These are phyloP conservation scores for Hirschfeldia incana DNA, from an alignment of 345 rosid species.

Conservation along the genomic window DNA sequence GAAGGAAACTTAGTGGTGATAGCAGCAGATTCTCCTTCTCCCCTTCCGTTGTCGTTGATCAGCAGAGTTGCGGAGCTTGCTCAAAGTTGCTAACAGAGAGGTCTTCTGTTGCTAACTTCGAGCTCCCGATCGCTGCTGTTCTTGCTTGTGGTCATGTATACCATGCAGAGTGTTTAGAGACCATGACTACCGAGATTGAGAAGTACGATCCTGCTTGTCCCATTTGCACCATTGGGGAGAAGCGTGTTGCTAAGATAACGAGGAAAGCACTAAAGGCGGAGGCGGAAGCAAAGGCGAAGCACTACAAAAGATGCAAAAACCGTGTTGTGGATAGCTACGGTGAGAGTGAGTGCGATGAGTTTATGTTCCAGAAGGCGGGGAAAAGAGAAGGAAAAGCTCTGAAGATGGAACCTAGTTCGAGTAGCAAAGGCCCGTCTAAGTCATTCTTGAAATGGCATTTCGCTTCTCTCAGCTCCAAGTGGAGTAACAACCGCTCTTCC, in stretches of 20 bases:
- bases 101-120: conserved; percentile 57
- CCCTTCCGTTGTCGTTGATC: conserved; percentile 53
- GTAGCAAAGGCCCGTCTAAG: conserved; percentile 55
- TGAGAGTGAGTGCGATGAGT: conserved; percentile 49
- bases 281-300: conserved; percentile 55
- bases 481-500: neutral
- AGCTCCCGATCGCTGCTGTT: conserved; percentile 72
- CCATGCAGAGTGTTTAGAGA: conserved; percentile 95
- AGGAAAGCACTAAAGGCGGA: conserved; percentile 62
- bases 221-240: conserved; percentile 75
- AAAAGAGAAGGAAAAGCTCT: conserved; percentile 1
- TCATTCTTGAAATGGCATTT: conserved; percentile 81
- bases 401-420: neutral
- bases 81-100: conserved; percentile 68
- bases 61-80: conserved; percentile 79
- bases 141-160: conserved; percentile 88
- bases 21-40: conserved; percentile 86
- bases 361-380: conserved; percentile 38
- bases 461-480: conserved; percentile 59
- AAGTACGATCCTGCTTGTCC: conserved; percentile 85
- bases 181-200: conserved; percentile 65
- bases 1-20: conserved; percentile 60
- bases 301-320: conserved; percentile 65
- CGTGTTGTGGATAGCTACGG: conserved; percentile 61
- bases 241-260: conserved; percentile 60